Percentiles rank a stretch among this genome's conserved stretches.
Conservation (phyloP, 2,329 filamentous ascomycete species). For the Pezicula rhizophila region DNA sequence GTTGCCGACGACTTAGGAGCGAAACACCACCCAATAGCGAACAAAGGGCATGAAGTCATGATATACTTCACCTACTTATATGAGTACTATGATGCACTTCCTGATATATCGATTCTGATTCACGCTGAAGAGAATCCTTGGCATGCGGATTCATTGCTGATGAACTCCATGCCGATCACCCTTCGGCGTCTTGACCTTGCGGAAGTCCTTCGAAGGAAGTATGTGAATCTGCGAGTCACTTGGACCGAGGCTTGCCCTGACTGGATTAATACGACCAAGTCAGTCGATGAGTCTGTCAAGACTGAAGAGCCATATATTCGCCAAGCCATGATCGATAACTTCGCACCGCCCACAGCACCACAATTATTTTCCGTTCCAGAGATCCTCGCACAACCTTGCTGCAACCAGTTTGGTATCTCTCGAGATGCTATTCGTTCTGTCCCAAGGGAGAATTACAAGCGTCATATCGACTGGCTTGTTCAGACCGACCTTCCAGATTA, state of each 20-base stretch:
- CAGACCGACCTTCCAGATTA: too few relatives aligned
- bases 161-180: slow-evolving; percentile 24
- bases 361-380: too few relatives aligned
- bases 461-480: too few relatives aligned
- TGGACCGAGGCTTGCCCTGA: slow-evolving; percentile 50
- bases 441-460: too few relatives aligned
- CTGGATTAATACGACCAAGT: slow-evolving; percentile 37
- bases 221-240: slow-evolving; percentile 49
- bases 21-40: slow-evolving; percentile 42
- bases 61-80: slow-evolving; percentile 57
- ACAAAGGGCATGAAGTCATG: slow-evolving; percentile 58
- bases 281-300: too few relatives aligned
- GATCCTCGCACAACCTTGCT: too few relatives aligned
- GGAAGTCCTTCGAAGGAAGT: slow-evolving; percentile 40
- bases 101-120: slow-evolving; percentile 54
- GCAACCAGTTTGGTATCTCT: too few relatives aligned
- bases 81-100: slow-evolving; percentile 53
- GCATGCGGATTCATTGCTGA: slow-evolving; percentile 32
- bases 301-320: too few relatives aligned
- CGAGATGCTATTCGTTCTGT: too few relatives aligned
- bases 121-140: slow-evolving; percentile 47
- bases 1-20: slow-evolving; percentile 43
- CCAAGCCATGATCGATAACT: too few relatives aligned
- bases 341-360: too few relatives aligned
- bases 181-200: slow-evolving; percentile 28